Conservation (phyloP, 202 grass and related monocot genomes). For the Brachypodium distachyon region DNA sequence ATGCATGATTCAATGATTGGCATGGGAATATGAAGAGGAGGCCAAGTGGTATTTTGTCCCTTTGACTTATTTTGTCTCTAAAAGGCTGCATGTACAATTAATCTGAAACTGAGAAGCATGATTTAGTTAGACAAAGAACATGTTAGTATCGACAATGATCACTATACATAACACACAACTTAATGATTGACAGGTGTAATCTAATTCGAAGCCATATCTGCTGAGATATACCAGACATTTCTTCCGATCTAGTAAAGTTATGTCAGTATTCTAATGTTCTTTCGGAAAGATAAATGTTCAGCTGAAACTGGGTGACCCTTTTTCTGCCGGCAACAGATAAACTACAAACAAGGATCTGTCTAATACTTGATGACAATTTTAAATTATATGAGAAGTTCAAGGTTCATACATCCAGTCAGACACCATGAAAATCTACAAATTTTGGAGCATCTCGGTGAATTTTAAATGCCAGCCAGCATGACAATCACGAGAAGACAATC, state of each 20-base stretch:
- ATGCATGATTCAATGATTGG: no score
- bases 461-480: background rate
- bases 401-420: background rate
- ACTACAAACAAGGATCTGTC: background rate
- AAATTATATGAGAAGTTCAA: background rate
- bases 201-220: background rate
- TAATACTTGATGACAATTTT: background rate
- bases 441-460: background rate
- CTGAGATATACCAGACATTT: background rate
- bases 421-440: slow-evolving; percentile 1
- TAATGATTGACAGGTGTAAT: background rate
- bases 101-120: no score
- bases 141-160: background rate
- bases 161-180: background rate
- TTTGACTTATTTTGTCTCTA: no score
- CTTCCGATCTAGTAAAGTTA: background rate
- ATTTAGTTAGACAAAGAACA: background rate
- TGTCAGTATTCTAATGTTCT: background rate
- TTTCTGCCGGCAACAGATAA: background rate
- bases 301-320: background rate
- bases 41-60: no score
- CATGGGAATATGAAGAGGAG: no score
- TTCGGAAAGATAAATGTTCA: background rate
- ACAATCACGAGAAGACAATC: background rate
- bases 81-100: no score